Base-by-base conservation (phyloP, 371 early-diverging fungal species). In the Choanephora cucurbitarum region DNA sequence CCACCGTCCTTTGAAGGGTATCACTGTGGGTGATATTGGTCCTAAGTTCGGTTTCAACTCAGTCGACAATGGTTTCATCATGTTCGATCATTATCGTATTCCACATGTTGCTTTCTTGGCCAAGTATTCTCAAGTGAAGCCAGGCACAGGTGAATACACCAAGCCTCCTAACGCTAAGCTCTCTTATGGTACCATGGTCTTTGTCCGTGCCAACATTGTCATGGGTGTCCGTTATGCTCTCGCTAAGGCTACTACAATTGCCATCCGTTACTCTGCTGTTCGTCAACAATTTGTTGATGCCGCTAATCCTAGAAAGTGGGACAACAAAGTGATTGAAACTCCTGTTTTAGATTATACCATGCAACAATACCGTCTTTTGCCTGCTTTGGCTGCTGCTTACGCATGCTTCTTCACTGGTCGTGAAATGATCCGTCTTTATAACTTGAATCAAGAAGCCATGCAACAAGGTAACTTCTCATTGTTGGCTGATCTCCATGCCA, bases 11-110 rank as follows among this genome's bases (percentile, higher is more conserved):
- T 55, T 93, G 55, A 77, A 86, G 3, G 95, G 95, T n/a, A 83
- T 97, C 49, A 85, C 87, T 9, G 90, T 95, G 19, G 93, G 89
- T 54, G 96, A 97, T 57, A 86, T 93, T 59, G 97, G 97, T 1
- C 89, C 93, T 31, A 95, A 95, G 74, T 84, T 91, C 23, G 96
- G 96, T 9, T 84, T 84, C 65, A 86, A 88, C 42, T 68, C 84
- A 0, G 83, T 91, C 66, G 95, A 95, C 73, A 94, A 93, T 63
- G 95, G 95, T 24, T 92, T 86, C 73, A 73, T 92, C 59, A 66
- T 87, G 51, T 89, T 94, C 56, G 80, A 90, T 61, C 80, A 83
- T 45, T 87, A 86, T 48, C 88, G 91, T 34, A 80, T 95, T 31
- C 93, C 94, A 13, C 87, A 91, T 37, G 67, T 83, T 53, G 71